phyloP scores from a whole-genome alignment of 805 yeast genomes.

The Cyberlindnera mrakii region DNA sequence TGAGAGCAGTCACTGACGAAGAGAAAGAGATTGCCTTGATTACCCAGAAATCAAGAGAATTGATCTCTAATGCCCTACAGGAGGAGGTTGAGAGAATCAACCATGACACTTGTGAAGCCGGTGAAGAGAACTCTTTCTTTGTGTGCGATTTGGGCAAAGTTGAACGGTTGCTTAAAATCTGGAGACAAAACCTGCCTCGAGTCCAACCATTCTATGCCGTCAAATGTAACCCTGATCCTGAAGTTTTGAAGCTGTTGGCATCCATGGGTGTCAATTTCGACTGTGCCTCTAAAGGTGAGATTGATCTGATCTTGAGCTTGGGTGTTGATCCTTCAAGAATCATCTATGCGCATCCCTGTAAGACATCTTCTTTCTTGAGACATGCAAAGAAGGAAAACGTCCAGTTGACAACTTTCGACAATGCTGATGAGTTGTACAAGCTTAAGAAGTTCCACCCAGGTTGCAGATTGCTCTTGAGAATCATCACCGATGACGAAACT shows the following conservation, averaged over 20 bases:
- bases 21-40: conserved; percentile 15
- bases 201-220: conserved; percentile 91
- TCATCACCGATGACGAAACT: conserved; percentile 81
- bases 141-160: conserved; percentile 81
- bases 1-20: conserved; percentile 2
- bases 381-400: conserved; percentile 56
- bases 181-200: conserved; percentile 63
- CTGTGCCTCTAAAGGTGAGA: conserved; percentile 88
- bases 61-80: conserved; percentile 35
- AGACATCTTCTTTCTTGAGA: conserved; percentile 75
- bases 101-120: conserved; percentile 56
- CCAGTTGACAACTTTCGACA: conserved; percentile 82
- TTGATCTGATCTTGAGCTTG: conserved; percentile 53
- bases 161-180: conserved; percentile 49
- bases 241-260: conserved; percentile 52
- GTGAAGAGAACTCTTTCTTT: conserved; percentile 81
- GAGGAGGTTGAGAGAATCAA: conserved; percentile 40
- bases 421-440: conserved; percentile 76
- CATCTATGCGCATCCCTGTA: conserved; percentile 92
- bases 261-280: conserved; percentile 74
- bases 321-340: conserved; percentile 65
- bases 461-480: conserved; percentile 68
- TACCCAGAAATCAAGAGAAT: conserved; percentile 26
- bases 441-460: conserved; percentile 60
- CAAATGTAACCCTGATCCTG: conserved; percentile 78